A percentile compares a stretch with the other conserved stretches of the same genome.
Conservation (phyloP, 257 asterid genomes). For the Cordia subcordata region DNA sequence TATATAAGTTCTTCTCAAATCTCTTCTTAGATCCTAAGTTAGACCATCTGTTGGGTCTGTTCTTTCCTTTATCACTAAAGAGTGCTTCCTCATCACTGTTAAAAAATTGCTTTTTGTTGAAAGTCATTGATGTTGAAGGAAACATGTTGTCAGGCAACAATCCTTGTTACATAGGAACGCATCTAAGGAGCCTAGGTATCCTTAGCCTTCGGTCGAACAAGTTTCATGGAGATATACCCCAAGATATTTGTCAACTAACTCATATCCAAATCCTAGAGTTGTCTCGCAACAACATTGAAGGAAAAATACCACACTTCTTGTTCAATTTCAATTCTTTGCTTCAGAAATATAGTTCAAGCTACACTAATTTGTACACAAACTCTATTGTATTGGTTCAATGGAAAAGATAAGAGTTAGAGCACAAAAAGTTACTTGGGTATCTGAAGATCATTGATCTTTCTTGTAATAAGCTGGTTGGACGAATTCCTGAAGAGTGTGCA, state of each 20-base stretch:
- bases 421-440: constrained; percentile 2
- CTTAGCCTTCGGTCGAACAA: constrained; percentile 20
- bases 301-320: constrained; percentile 32
- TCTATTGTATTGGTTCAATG: background rate
- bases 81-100: too few species aligned
- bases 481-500: constrained; percentile 7
- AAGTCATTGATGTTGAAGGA: background rate
- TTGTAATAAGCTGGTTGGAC: constrained; percentile 20
- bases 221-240: constrained; percentile 21
- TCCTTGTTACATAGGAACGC: background rate
- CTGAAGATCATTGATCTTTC: constrained; percentile 20
- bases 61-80: too few species aligned
- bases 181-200: background rate
- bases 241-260: background rate
- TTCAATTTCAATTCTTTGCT: constrained; percentile 12
- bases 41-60: too few species aligned
- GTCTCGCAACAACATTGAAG: background rate
- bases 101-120: too few species aligned
- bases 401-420: background rate
- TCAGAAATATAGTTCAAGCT: background rate
- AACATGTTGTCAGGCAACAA: background rate
- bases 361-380: background rate
- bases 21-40: too few species aligned
- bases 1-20: too few species aligned
- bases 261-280: background rate